phyloP scores from a whole-genome alignment of 345 rosid species.

The Salix koriyanagi region DNA sequence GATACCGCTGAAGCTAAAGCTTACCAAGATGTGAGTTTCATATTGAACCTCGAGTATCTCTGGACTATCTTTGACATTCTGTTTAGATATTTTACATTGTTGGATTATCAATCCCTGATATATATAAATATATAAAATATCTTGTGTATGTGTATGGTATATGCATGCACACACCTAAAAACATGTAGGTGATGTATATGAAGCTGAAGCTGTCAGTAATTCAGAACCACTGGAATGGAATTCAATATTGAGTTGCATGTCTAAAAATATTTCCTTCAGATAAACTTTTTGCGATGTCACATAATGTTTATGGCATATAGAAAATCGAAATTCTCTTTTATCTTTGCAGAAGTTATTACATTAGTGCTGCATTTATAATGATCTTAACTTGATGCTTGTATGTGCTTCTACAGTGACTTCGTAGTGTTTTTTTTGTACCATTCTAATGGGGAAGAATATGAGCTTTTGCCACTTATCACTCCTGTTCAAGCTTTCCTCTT shows the following conservation, averaged over 20 bases:
- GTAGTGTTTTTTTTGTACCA: not conserved
- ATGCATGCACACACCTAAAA: not conserved
- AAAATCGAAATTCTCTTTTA: not conserved
- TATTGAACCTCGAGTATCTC: not conserved
- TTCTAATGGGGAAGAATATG: not conserved
- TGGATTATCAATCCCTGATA: not conserved
- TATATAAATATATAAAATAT: not conserved
- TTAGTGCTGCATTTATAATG: not conserved
- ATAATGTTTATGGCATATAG: not conserved
- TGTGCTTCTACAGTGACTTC: not conserved
- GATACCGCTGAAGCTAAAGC: conserved; percentile 90
- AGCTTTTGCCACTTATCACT: not conserved
- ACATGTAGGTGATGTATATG: not conserved
- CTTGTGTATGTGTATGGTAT: not conserved
- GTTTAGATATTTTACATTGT: not conserved
- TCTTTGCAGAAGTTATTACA: not conserved
- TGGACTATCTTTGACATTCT: not conserved
- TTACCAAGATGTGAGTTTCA: conserved; percentile 81
- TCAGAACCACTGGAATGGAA: not conserved
- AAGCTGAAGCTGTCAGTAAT: not conserved
- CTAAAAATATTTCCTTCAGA: not conserved
- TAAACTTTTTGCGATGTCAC: not conserved
- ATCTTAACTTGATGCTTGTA: not conserved
- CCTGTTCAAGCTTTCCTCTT: not conserved
- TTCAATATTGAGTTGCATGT: not conserved